phyloP scores from a whole-genome alignment of 805 yeast species.

The Candida sonorensis region DNA sequence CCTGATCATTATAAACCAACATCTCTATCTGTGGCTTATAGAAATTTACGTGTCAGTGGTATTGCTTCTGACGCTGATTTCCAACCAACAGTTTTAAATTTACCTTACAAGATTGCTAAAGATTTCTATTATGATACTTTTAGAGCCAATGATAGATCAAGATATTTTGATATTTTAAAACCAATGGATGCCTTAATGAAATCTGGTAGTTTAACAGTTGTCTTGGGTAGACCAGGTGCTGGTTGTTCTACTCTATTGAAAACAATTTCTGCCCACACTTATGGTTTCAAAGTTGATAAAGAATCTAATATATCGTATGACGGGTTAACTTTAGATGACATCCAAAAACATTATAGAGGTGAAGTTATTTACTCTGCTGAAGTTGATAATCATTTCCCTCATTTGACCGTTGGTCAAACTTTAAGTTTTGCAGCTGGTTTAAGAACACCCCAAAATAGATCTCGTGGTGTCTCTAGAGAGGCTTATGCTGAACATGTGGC shows the following conservation, averaged over 20 bases:
- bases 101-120: constrained; percentile 27
- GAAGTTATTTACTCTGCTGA: constrained; percentile 69
- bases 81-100: constrained; percentile 51
- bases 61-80: constrained; percentile 63
- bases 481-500: constrained; percentile 47
- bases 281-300: constrained; percentile 46
- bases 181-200: constrained; percentile 58
- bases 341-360: constrained; percentile 50
- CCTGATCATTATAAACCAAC: constrained; percentile 60
- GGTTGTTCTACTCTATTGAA: constrained; percentile 67
- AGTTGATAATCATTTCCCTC: constrained; percentile 62
- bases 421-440: constrained; percentile 52
- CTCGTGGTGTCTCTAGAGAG: constrained; percentile 51
- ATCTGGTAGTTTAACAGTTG: constrained; percentile 64
- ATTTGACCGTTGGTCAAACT: constrained; percentile 60
- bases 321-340: constrained; percentile 47
- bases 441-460: constrained; percentile 56
- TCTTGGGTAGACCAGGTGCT: constrained; percentile 76
- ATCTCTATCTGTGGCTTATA: constrained; percentile 52
- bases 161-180: constrained; percentile 47
- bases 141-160: constrained; percentile 23
- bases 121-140: constrained; percentile 20
- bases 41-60: constrained; percentile 54
- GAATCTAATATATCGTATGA: constrained; percentile 44
- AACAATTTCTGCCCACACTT: constrained; percentile 50